Evolutionary conservation across 73 alveolate genomes (phyloP), one percentile per base, ranked within the genome.

Genomic region (Symbiodinium pilosum): DNA sequence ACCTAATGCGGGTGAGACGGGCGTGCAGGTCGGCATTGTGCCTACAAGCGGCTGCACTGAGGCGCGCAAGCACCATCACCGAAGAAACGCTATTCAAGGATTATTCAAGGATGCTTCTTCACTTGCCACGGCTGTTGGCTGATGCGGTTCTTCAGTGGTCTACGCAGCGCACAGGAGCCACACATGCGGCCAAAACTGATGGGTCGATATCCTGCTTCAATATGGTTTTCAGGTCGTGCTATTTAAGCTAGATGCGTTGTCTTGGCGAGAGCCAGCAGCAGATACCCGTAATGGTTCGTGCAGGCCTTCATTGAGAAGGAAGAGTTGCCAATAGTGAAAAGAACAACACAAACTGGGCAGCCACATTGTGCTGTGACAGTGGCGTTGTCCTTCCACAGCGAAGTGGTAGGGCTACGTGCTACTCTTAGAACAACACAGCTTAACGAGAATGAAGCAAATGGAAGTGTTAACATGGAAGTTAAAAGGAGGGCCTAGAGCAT

Each of bases 1-100:
- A 20, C 81, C 81, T 64, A 18, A n/a, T 64, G 38, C 12, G 81
- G 81, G 81, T 64, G 81, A 64, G 81, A 64, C 81, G 30, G 81
- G 81, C 59, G 14, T 47, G 59, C 81, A 64, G 81, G 1, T 64
- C 7, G 81, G 81, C 81, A 64, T 64, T 20, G 30, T 26, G 81
- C 30, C 81, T n/a, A 30, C 81, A 64, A 30, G 81, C 81, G 81
- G 81, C 81, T 64, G 38, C 81, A 64, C 81, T 64, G 81, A 64
- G 81, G 81, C 81, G 81, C 81, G 81, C 81, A n/a, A 64, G 24
- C 81, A 64, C 81, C 81, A 2, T 64, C 20, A 28, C 81, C 30
- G 81, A 64, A 64, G 81, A 64, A 20, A 9, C 38, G 34, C 81
- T 28, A n/a, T n/a, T n/a, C n/a, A n/a, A n/a, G n/a, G n/a, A n/a